Evolutionary conservation across 106 monocot genomes (phyloP), one percentile per base, ranked within the genome.

Genomic region (Dioscorea zingiberensis): DNA sequence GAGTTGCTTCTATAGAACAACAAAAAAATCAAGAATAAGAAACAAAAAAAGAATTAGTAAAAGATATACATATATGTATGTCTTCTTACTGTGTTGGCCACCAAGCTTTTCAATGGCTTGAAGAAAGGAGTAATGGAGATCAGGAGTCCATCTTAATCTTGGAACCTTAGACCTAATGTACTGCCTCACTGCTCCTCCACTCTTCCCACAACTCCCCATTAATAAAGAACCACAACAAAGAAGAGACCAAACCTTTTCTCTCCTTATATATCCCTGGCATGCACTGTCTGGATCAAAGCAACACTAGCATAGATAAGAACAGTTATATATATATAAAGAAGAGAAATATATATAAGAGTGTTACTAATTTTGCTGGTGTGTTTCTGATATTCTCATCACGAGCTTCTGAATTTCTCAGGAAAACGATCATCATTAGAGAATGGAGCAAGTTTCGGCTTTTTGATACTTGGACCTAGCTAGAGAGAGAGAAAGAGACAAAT

Each of bases 91-190:
- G 5, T 95, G 81, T 70, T 82, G 87, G 60, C 92, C 92, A 4
- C 94, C 94, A 64, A 95, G 94, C 49, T 66, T 72, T 47, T 95
- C 83, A 63, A 95, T 85, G 74, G 90, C 94, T 18, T 83, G 76
- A 51, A 91, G 78, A 59, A 95, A 95, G 80, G 80, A 85, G 59
- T 59, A 78, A 58, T 95, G 90, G 71, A 95, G 94, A 21, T 95
- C 91, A 44, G 90, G 87, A 32, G 91, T 95, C 94, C 94, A 95
- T 79, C 81, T 83, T 68, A 95, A 69, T 7, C 94, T 73, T 54
- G 94, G 94, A 49, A 95, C 85, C 71, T 87, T 91, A 32, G 94
- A 95, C 74, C 94, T 72, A n/a, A 85, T 73, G 69, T 95, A 95
- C 65, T 84, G 94, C 69, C 94, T 87, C 71, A 90, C 86, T 45